phyloP scores from a whole-genome alignment of 495 filamentous ascomycete genomes.

The Delitschia confertaspora region DNA sequence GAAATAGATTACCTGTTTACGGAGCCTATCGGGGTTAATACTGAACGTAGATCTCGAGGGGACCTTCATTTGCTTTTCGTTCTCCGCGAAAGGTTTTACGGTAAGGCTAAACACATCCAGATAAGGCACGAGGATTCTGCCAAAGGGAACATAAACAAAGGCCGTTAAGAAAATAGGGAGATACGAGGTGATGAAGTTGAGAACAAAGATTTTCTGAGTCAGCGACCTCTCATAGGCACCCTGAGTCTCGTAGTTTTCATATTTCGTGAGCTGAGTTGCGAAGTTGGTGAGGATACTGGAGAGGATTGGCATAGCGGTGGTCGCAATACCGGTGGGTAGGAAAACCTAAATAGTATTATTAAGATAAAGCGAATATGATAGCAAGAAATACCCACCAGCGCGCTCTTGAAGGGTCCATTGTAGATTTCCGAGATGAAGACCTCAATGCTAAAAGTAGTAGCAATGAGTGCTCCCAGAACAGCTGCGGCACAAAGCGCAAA shows the following conservation, averaged over 20 bases:
- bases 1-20: constrained; percentile 93
- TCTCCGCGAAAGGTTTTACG: constrained; percentile 62
- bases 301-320: constrained; percentile 70
- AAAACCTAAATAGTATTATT: constrained; percentile 52
- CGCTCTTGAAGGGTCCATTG: constrained; percentile 74
- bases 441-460: constrained; percentile 84
- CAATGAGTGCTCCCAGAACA: constrained; percentile 71
- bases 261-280: constrained; percentile 71
- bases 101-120: constrained; percentile 78
- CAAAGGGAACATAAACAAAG: constrained; percentile 96
- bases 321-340: constrained; percentile 77
- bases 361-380: not conserved
- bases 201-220: constrained; percentile 83
- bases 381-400: constrained; percentile 52
- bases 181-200: constrained; percentile 98
- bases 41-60: constrained; percentile 54
- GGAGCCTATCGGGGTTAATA: constrained; percentile 75
- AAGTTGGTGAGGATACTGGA: constrained; percentile 64
- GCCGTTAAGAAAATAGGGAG: constrained; percentile 85
- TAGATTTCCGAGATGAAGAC: constrained; percentile 95
- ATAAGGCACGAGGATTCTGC: constrained; percentile 74
- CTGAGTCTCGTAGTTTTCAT: constrained; percentile 86
- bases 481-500: constrained; percentile 67
- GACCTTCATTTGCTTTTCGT: constrained; percentile 54
- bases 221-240: constrained; percentile 71